Evolutionary conservation across 257 asterid genomes (phyloP).

Genomic region (Solanum ossicruentum): DNA sequence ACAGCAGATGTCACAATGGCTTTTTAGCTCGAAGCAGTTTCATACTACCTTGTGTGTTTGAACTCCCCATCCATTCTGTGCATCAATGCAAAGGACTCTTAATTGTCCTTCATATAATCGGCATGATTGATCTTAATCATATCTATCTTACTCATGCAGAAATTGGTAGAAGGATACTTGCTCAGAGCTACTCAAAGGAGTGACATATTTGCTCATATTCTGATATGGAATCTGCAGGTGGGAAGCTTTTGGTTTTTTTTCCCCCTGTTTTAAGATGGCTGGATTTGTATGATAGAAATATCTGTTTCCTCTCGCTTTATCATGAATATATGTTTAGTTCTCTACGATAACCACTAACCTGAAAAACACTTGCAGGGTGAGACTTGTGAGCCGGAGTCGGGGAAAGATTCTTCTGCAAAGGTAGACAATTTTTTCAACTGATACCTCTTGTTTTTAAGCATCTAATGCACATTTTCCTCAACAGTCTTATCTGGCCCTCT

Average conservation of each 20-base stretch:
- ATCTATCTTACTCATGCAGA: slow-evolving; percentile 43
- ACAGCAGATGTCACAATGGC: not conserved
- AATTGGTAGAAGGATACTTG: slow-evolving; percentile 88
- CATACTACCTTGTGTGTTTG: not conserved
- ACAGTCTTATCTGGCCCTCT: not conserved
- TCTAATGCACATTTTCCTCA: not conserved
- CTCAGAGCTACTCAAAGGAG: slow-evolving; percentile 98
- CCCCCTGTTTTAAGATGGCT: not conserved
- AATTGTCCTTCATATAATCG: slow-evolving; percentile 1
- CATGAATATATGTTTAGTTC: slow-evolving; percentile 11
- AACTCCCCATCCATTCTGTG: not conserved
- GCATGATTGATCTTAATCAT: not conserved
- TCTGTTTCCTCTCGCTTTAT: not conserved
- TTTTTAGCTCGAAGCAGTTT: not conserved
- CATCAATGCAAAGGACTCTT: not conserved
- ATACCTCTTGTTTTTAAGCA: not conserved
- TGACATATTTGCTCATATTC: slow-evolving; percentile 88
- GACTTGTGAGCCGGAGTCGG: slow-evolving; percentile 56
- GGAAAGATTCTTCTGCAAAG: slow-evolving; percentile 58
- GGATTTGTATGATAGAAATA: not conserved
- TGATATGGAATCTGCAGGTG: slow-evolving; percentile 99
- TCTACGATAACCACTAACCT: slow-evolving; percentile 8
- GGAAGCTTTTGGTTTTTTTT: not conserved
- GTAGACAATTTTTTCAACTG: slow-evolving; percentile 19
- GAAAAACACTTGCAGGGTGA: slow-evolving; percentile 58